phyloP scores from a whole-genome alignment of 2,329 filamentous ascomycete genomes.

The Gnomoniopsis sp. region DNA sequence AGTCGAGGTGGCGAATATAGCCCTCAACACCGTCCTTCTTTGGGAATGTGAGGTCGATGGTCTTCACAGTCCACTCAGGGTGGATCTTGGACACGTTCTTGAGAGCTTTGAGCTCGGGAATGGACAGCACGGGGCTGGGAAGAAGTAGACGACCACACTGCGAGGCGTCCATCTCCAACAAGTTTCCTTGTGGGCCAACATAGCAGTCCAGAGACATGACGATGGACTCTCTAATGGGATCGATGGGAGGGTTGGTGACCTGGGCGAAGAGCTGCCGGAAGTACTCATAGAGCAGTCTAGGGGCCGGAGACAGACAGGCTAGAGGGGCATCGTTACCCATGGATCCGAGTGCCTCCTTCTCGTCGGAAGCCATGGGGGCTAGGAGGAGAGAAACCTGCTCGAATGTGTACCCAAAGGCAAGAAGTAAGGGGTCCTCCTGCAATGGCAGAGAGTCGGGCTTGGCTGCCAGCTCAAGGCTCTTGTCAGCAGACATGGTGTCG shows the following conservation, averaged over 20 bases:
- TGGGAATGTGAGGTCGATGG: constrained; percentile 89
- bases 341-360: constrained; percentile 93
- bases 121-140: constrained; percentile 83
- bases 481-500: constrained; percentile 55
- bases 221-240: constrained; percentile 93
- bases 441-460: constrained; percentile 67
- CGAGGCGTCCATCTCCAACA: constrained; percentile 86
- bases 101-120: constrained; percentile 86
- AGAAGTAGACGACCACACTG: constrained; percentile 85
- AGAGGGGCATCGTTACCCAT: constrained; percentile 97
- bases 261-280: constrained; percentile 97
- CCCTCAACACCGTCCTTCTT: constrained; percentile 79
- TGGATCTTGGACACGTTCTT: constrained; percentile 72
- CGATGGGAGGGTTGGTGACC: constrained; percentile 96
- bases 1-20: constrained; percentile 82
- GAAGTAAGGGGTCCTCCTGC: constrained; percentile 79
- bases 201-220: constrained; percentile 98
- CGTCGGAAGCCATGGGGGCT: constrained; percentile 93
- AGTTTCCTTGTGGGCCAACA: constrained; percentile 90
- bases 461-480: constrained; percentile 59
- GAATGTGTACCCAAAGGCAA: constrained; percentile 89
- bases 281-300: constrained; percentile 89
- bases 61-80: constrained; percentile 80
- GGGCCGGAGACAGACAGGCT: constrained; percentile 85
- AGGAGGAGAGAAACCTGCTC: constrained; percentile 92